phyloP scores from a whole-genome alignment of 228 moss, liverwort and hornwort genomes.

The Sphagnum magellanicum region DNA sequence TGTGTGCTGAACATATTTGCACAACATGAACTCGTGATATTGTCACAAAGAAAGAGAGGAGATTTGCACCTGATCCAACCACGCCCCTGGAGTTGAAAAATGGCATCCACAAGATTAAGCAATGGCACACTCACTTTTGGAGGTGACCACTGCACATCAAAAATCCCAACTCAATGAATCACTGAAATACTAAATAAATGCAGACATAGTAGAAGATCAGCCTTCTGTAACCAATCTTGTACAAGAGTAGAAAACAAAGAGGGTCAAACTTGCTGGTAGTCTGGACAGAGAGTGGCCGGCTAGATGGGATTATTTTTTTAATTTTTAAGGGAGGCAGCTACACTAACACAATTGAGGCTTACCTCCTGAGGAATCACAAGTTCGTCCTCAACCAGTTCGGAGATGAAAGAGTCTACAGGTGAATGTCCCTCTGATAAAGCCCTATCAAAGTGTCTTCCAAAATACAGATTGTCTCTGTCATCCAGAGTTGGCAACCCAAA shows the following conservation, averaged over 20 bases:
- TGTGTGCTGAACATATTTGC: background rate
- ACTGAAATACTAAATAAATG: background rate
- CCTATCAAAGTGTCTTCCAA: conserved; percentile 37
- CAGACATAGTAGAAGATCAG: background rate
- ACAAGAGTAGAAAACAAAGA: background rate
- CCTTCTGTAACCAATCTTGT: background rate
- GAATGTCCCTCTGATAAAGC: conserved; percentile 82
- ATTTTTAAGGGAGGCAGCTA: background rate
- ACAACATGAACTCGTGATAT: background rate
- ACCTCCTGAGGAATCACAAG: background rate
- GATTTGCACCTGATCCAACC: conserved; percentile 50
- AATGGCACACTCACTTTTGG: conserved; percentile 63
- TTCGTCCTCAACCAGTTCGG: conserved; percentile 44
- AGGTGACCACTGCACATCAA: conserved; percentile 42
- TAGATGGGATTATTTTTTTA: background rate
- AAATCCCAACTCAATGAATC: conserved; percentile 2
- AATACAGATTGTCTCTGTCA: conserved; percentile 23
- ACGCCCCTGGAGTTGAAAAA: conserved; percentile 60
- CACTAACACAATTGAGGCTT: background rate
- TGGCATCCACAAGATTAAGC: conserved; percentile 50
- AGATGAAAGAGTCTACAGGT: conserved; percentile 57
- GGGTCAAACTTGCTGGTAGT: background rate
- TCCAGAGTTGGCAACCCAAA: conserved; percentile 13
- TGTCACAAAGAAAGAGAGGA: background rate
- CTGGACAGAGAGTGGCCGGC: too few relatives aligned